These are phyloP conservation scores for Xanthoparmelia taractica DNA, from an alignment of 495 filamentous ascomycete genomes.

Conservation along the genomic window DNA sequence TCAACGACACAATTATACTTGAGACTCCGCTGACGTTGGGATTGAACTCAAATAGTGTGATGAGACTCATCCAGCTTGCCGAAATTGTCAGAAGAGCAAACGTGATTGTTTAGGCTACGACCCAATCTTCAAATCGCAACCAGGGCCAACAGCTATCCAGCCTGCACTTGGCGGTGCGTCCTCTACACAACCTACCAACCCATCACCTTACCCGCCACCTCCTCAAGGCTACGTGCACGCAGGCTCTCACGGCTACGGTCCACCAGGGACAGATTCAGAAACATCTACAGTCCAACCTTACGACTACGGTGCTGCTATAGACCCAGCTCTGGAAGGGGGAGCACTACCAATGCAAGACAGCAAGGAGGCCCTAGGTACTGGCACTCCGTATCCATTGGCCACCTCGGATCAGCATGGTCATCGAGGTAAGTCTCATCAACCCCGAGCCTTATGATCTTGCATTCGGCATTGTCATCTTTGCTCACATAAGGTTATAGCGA, in stretches of 20 bases:
- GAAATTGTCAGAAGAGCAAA: slow-evolving; percentile 97
- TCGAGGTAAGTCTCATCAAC: slow-evolving; percentile 32
- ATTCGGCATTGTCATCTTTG: background rate
- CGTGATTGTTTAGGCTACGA: slow-evolving; percentile 97
- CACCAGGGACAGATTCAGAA: slow-evolving; percentile 36
- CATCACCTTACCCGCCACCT: slow-evolving; percentile 39
- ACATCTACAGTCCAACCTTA: slow-evolving; percentile 41
- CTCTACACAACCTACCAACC: slow-evolving; percentile 36
- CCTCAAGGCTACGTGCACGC: slow-evolving; percentile 54
- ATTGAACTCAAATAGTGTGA: slow-evolving; percentile 62
- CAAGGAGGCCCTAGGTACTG: slow-evolving; percentile 31
- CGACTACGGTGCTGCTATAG: slow-evolving; percentile 63
- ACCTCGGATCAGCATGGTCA: slow-evolving; percentile 34
- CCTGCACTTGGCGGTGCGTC: slow-evolving; percentile 55
- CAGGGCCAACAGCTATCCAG: slow-evolving; percentile 69
- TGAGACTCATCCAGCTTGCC: slow-evolving; percentile 87
- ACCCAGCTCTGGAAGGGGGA: slow-evolving; percentile 57
- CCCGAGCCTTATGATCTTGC: background rate
- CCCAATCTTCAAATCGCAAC: slow-evolving; percentile 89
- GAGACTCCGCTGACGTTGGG: slow-evolving; percentile 3
- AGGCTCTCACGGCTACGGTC: slow-evolving; percentile 32
- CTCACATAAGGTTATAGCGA: slow-evolving; percentile 43
- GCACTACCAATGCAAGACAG: slow-evolving; percentile 24
- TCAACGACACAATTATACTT: slow-evolving; percentile 5
- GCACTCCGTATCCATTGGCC: slow-evolving; percentile 37